Percentiles rank a stretch among this genome's conserved stretches.
These are phyloP conservation scores for Leishmania amazonensis DNA, from an alignment of 208 protist species.

Conservation along the genomic window DNA sequence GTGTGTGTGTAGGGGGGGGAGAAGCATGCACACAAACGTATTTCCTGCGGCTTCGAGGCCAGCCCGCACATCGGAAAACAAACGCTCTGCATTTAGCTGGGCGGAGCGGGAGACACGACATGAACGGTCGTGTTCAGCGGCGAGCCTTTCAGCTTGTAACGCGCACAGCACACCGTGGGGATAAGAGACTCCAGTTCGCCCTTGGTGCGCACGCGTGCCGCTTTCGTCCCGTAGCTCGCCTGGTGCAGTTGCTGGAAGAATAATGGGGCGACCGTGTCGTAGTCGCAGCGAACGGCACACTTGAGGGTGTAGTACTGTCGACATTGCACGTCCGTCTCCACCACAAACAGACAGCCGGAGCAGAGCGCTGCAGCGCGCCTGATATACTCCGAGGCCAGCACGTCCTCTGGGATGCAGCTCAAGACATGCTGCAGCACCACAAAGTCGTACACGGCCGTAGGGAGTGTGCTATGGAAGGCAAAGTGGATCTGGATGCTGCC, in stretches of 20 bases:
- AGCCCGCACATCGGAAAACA: not conserved
- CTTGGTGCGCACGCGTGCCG: conserved; percentile 49
- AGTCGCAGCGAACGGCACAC: conserved; percentile 33
- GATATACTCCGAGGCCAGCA: conserved; percentile 32
- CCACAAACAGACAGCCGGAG: conserved; percentile 53
- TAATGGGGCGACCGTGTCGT: conserved; percentile 40
- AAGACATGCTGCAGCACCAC: conserved; percentile 79
- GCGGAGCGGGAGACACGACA: conserved; percentile 12
- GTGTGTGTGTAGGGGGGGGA: not conserved
- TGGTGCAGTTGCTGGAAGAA: conserved; percentile 60
- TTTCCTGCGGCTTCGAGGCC: not conserved
- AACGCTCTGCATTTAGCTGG: not conserved
- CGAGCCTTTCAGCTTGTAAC: conserved; percentile 74
- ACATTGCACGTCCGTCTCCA: conserved; percentile 71
- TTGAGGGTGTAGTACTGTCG: conserved; percentile 65
- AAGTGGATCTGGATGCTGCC: conserved; percentile 21
- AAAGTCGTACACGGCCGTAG: conserved; percentile 55
- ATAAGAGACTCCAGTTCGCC: conserved; percentile 41
- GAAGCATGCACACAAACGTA: not conserved
- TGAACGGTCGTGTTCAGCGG: conserved; percentile 74
- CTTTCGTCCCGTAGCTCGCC: conserved; percentile 35
- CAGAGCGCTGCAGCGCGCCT: conserved; percentile 7
- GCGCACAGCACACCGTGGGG: conserved; percentile 29
- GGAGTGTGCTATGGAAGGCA: conserved; percentile 23
- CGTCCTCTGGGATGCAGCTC: conserved; percentile 35